Base-by-base conservation (phyloP, 352 stramenopile species). In the Pythium chondricola region DNA sequence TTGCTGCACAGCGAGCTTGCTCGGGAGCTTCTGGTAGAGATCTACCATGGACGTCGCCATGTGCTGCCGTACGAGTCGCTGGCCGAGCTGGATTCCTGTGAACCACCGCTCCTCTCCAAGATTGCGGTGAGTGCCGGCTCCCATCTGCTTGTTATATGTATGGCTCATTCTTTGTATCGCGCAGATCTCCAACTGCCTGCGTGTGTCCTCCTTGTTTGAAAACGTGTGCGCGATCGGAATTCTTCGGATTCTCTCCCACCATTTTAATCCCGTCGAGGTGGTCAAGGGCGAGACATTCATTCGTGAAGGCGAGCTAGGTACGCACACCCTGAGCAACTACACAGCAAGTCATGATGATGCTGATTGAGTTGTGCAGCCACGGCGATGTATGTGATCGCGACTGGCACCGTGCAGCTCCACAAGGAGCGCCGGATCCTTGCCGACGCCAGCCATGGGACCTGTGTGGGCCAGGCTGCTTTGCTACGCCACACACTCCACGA, bases 191-290 rank as follows among this genome's bases (percentile, higher is more conserved):
- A 93, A 87, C 40, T 90, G 79, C 17, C 58, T 93, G 37, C 79
- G 82, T 1, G 75, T 83, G 6, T 91, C 79, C 0, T 85, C 79
- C 6, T 46, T 93, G 4, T 93, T 93, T 26, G 79, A 88, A 43
- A 87, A 78, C 14, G 79, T 91, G 16, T 88, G 76, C 29, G 78
- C 82, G 11, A 85, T 85, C 29, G 78, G 66, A n/a, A 85, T 94
- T 42, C 32, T 93, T 27, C 73, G 76, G 3, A 67, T 82, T 7
- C 59, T 94, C 26, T 88, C 80, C n/a, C 69, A 85, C 35, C 83
- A 87, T 50, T 92, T 92, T 37, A 64, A 80, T 2, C 80, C 79
- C 13, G 69, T 83, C 1, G 64, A 49, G 44, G 61, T 91, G 30
- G 44, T 43, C 1, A 44, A 50, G 21, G 74, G 76, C 31, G 53